Conservation (phyloP, 352 stramenopile species). For the Globisporangium mamillatum region DNA sequence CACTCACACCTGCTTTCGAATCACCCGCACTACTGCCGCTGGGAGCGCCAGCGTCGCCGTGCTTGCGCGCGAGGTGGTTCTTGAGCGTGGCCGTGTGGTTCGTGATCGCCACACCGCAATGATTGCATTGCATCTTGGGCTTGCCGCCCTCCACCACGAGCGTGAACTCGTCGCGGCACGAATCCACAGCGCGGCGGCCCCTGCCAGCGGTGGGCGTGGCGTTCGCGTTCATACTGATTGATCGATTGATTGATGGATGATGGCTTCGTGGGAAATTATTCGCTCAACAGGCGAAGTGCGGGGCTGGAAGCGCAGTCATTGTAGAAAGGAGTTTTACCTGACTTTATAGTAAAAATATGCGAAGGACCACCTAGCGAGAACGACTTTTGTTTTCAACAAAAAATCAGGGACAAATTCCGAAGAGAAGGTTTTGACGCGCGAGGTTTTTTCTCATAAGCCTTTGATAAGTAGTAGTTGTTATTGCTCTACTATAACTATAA, state of each 20-base stretch:
- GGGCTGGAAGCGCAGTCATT: neutral
- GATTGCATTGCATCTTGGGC: conserved; percentile 22
- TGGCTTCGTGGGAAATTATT: neutral
- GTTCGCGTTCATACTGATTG: neutral
- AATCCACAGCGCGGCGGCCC: conserved; percentile 13
- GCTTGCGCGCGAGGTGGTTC: conserved; percentile 21
- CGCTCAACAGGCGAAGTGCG: neutral
- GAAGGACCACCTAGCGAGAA: neutral
- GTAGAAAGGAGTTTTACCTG: conserved; percentile 4
- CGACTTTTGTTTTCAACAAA: neutral
- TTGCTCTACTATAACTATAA: neutral
- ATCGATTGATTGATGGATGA: neutral
- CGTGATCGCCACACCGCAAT: conserved; percentile 16
- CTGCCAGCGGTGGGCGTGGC: neutral
- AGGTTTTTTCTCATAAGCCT: conserved; percentile 5
- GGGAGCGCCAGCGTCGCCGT: neutral
- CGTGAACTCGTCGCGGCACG: conserved; percentile 21
- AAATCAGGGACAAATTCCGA: conserved; percentile 8
- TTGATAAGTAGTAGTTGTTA: neutral
- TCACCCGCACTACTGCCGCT: neutral
- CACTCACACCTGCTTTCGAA: neutral
- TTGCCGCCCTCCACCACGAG: conserved; percentile 17
- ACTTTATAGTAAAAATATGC: neutral
- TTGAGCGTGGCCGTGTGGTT: conserved; percentile 22
- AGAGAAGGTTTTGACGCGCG: conserved; percentile 4